Evolutionary conservation across 1,284 basidiomycete species (phyloP), one percentile per base, ranked within the genome.

Genomic region (Wallemia ichthyophaga): DNA sequence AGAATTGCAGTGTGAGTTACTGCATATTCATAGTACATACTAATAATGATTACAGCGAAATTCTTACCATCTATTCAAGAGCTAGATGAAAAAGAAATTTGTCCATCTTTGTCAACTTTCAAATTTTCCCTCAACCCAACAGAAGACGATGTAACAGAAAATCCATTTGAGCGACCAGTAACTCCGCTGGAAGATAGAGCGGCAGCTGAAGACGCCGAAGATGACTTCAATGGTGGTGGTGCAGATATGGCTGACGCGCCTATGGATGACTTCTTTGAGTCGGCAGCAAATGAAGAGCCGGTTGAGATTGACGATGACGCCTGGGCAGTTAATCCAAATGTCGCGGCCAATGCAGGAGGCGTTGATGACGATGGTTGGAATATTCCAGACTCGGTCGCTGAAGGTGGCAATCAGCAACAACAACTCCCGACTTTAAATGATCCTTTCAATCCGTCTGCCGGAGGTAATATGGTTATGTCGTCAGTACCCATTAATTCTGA

Each of bases 21-120:
- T 48, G 60, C 60, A 21, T 61, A 17, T 21, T 48, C 33, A 17
- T 59, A 48, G 59, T 60, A 60, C 58, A 60, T 60, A 33, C 56
- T 58, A 48, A 59, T 62, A 58, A 62, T 60, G 24, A 53, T 59
- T 37, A 0, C 61, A 76, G 77, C 70, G 66, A 73, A 81, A 59
- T 86, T 82, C 69, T 68, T 91, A 21, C 80, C 83, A 1, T 74
- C 81, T 58, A 66, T 82, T n/a, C 71, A 75, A 27, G 69, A 72
- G 17, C 69, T 85, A 3, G 77, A 82, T 53, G 73, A 76, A 58
- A 81, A 77, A 63, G 78, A 77, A 27, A 88, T 95, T 60, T 82
- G 82, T 2, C 80, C 81, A 60, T 85, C 85, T 0, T 73, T 95
- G 0, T 73, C 78, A 3, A 77, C 75, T 25, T 95, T 95, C 72